Base-by-base conservation (phyloP, 306 rosid species). In the Citrullus mucosospermus region DNA sequence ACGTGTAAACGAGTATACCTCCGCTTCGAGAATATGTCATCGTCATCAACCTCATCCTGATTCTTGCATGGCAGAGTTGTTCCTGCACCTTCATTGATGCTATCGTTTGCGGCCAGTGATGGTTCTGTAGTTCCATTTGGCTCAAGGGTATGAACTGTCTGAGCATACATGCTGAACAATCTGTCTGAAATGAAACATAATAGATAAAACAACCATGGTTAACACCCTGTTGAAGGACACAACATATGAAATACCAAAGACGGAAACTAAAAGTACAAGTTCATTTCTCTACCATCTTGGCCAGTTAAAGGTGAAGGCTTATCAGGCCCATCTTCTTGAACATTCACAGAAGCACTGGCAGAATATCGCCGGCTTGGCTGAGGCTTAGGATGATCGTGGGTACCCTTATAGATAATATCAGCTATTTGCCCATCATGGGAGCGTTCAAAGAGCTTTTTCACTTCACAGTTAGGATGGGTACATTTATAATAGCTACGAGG, bases 401-500 rank as follows among this genome's bases (percentile, higher is more conserved):
- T 87, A 74, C 99, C 99, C 84, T 92, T 95, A 88, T 95, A 95
- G 84, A 95, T 82, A 78, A 95, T 92, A 90, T 95, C 99, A 17
- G 91, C 88, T 83, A 95, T 92, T 82, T 91, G 99, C 70, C 99
- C 99, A 28, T 95, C 97, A 80, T 91, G 90, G 78, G 96, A 87
- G 73, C 97, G 96, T 87, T 95, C 97, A 70, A 95, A 95, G 36
- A 95, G 89, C 81, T 95, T 95, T 82, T 95, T 95, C 87, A 95
- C 99, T 88, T 95, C 99, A 85, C 99, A 95, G 84, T 88, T 89
- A 39, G 99, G 98, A 83, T 95, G 96, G 17, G 97, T 95, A 68
- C 98, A 95, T 83, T 95, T 95, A 89, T 95, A 95, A 85, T 95
- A 95, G 88, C 98, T 95, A 82, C 98, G 96, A 0, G 98, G 98